These are phyloP conservation scores for Tolypocladium endophyticum DNA, from an alignment of 2,329 filamentous ascomycete genomes.

Conservation along the genomic window DNA sequence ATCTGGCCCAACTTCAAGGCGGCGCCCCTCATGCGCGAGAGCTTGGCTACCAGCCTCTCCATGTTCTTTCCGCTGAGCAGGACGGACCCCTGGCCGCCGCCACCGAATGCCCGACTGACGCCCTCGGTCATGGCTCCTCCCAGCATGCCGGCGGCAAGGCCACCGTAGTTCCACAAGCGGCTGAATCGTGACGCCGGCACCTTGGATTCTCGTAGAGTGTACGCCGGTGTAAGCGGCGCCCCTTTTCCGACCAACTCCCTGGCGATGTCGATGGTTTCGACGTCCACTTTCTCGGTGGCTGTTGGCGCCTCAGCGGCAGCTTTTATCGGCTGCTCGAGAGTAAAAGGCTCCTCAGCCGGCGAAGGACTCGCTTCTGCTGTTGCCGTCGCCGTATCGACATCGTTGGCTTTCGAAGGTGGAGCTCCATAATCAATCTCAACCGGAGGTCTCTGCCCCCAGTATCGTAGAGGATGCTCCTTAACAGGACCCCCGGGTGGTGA, in stretches of 20 bases:
- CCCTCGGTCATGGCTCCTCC: slow-evolving; percentile 83
- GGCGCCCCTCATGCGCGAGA: slow-evolving; percentile 92
- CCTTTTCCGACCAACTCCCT: slow-evolving; percentile 13
- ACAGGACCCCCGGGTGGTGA: slow-evolving; percentile 9
- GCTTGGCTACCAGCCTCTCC: slow-evolving; percentile 82
- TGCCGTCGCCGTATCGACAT: neutral
- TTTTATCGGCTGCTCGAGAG: neutral
- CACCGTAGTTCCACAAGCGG: slow-evolving; percentile 88
- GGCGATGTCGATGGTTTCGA: slow-evolving; percentile 10
- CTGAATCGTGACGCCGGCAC: slow-evolving; percentile 83
- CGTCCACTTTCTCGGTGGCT: slow-evolving; percentile 1
- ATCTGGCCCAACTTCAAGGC: slow-evolving; percentile 97
- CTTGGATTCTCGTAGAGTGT: slow-evolving; percentile 75
- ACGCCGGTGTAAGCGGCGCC: slow-evolving; percentile 23
- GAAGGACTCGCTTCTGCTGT: neutral
- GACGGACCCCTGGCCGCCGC: slow-evolving; percentile 58
- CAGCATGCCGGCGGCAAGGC: slow-evolving; percentile 89
- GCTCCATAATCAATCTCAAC: slow-evolving; percentile 3
- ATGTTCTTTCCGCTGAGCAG: slow-evolving; percentile 86
- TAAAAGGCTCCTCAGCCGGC: neutral
- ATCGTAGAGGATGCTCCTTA: slow-evolving; percentile 26
- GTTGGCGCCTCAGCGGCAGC: neutral
- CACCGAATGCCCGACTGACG: slow-evolving; percentile 68
- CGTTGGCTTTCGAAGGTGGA: neutral
- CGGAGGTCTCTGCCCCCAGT: slow-evolving; percentile 20